Conservation (phyloP, 306 rosid genomes). For the Potentilla sterilis region DNA sequence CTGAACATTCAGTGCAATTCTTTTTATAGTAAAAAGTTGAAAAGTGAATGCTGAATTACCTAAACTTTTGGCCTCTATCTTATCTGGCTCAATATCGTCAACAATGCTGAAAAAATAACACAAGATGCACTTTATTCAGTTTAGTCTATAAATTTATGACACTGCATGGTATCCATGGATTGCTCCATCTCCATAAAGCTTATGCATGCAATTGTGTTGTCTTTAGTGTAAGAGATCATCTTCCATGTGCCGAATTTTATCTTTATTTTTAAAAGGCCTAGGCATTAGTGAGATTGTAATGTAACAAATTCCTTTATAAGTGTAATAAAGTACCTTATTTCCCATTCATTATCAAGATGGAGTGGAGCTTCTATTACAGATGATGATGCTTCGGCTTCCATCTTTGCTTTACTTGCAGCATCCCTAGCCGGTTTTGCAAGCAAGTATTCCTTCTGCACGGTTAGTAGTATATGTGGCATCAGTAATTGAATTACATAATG, state of each 20-base stretch:
- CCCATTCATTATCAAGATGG: slow-evolving; percentile 93
- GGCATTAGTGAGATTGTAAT: background rate
- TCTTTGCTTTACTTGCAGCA: slow-evolving; percentile 82
- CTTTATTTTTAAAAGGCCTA: background rate
- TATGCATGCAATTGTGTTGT: background rate
- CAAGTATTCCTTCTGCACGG: slow-evolving; percentile 65
- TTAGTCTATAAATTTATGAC: background rate
- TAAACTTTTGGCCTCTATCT: slow-evolving; percentile 37
- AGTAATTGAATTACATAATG: slow-evolving; percentile 5
- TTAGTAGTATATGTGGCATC: slow-evolving; percentile 15
- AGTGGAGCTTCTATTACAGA: slow-evolving; percentile 57
- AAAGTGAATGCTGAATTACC: slow-evolving; percentile 42
- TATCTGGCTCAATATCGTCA: slow-evolving; percentile 51
- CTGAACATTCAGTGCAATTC: background rate
- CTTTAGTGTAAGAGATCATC: background rate
- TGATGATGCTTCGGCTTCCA: slow-evolving; percentile 61
- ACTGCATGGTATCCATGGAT: background rate
- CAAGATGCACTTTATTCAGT: slow-evolving; percentile 6
- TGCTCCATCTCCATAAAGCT: background rate
- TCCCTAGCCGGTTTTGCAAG: slow-evolving; percentile 79
- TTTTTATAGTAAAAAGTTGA: background rate
- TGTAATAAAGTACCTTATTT: slow-evolving; percentile 61
- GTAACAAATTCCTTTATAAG: background rate
- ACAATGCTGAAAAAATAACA: slow-evolving; percentile 56
- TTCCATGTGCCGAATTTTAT: background rate